Base-by-base conservation (phyloP, 148 eudicot species). In the Amaranthus hypochondriacus region DNA sequence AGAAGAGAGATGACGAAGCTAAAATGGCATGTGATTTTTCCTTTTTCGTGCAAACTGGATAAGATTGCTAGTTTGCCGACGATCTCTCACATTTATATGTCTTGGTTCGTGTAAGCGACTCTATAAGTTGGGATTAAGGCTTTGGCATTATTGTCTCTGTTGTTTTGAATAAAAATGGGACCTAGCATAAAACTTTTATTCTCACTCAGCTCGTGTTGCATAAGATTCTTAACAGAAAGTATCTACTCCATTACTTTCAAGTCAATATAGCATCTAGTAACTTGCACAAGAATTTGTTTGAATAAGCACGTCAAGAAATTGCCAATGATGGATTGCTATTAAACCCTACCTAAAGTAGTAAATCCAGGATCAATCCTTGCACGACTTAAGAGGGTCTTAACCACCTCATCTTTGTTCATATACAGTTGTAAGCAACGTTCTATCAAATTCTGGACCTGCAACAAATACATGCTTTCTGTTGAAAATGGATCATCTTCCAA, bases 331-430 rank as follows among this genome's bases (percentile, higher is more conserved):
- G 39, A 28, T 11, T 9, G 78, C 47, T 54, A n/a, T 11, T 52
- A 70, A 12, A 70, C 46, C 81, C 62, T 86, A 93, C 97, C 98
- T 75, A 93, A 74, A 57, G 97, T 89, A 69, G 97, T 91, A 89
- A 93, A 93, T 73, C 90, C 97, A 68, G 98, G 97, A 84, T 91
- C 98, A 67, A 93, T 91, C 85, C 91, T 88, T 56, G 97, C 98
- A 62, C 92, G 97, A 86, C 80, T 93, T 39, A 89, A 74, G 78
- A 93, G 93, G 73, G 97, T 93, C 73, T 88, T 91, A 57, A 93
- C 97, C 84, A 93, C 98, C 81, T 93, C 98, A 59, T 89, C 95
- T 88, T 75, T 88, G 79, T 89, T 93, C 98, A 93, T 93, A 79
- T 93, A 93, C 83, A 89, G 73, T 76, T 89, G 97, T 70, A 93